Percentiles rank a stretch among this genome's conserved stretches.
phyloP scores from a whole-genome alignment of 768 basidiomycete genomes.

The Russula ochroleuca region DNA sequence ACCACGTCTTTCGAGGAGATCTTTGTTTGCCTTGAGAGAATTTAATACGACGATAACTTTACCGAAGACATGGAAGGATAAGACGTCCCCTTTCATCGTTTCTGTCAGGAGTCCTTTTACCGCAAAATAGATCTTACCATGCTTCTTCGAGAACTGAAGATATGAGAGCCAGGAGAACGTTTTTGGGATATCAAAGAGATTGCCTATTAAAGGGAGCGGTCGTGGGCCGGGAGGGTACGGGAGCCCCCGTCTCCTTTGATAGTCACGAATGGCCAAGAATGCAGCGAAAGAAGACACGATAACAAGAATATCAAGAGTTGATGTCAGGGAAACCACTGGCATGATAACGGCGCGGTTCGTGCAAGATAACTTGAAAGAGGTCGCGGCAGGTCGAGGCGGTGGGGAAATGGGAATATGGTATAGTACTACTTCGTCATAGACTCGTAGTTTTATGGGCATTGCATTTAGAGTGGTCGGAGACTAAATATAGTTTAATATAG shows the following conservation, averaged over 20 bases:
- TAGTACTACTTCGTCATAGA: too few relatives aligned
- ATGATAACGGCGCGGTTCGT: too few relatives aligned
- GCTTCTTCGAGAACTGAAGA: not conserved
- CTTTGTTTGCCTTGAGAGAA: slow-evolving; percentile 41
- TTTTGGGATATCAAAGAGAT: slow-evolving; percentile 14
- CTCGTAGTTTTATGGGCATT: too few relatives aligned
- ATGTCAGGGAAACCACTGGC: not conserved
- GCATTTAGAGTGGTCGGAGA: too few relatives aligned
- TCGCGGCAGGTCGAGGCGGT: too few relatives aligned
- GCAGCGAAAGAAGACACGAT: not conserved
- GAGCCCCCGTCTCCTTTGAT: not conserved
- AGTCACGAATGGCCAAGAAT: not conserved
- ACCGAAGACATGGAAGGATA: slow-evolving; percentile 38
- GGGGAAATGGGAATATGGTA: too few relatives aligned
- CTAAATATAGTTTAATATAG: too few relatives aligned
- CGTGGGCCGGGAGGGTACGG: slow-evolving; percentile 21
- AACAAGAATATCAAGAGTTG: not conserved
- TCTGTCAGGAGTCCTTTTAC: not conserved
- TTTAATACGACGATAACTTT: slow-evolving; percentile 49
- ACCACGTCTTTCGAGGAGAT: slow-evolving; percentile 51
- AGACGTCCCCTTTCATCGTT: not conserved
- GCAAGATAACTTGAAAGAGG: too few relatives aligned
- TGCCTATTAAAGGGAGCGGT: slow-evolving; percentile 12
- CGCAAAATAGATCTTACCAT: not conserved
- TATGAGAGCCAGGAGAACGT: slow-evolving; percentile 13